Evolutionary conservation across 1,284 basidiomycete genomes (phyloP).

Genomic region (Pyrrhoderma noxium): DNA sequence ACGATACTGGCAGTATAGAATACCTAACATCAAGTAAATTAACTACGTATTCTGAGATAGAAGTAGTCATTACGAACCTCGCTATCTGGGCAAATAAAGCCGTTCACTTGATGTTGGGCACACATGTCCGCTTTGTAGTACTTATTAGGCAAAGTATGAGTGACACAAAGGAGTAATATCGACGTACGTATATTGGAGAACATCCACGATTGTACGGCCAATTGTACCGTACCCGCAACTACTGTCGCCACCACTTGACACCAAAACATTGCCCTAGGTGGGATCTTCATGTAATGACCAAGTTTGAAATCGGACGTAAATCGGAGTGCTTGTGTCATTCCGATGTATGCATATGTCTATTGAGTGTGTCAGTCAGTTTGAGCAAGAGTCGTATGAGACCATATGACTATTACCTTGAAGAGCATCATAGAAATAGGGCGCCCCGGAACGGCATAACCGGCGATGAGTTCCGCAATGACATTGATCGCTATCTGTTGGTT

Average conservation of each 20-base stretch:
- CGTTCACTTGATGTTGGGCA: constrained; percentile 7
- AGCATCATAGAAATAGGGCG: constrained; percentile 44
- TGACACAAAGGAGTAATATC: neutral
- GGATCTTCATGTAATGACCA: constrained; percentile 68
- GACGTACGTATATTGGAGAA: constrained; percentile 42
- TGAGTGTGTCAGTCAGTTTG: too few relatives aligned
- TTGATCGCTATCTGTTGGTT: constrained; percentile 58
- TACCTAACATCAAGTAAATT: constrained; percentile 3
- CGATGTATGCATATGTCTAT: constrained; percentile 40
- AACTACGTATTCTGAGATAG: neutral
- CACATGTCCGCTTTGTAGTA: constrained; percentile 24
- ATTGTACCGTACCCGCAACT: constrained; percentile 54
- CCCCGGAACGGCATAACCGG: constrained; percentile 42
- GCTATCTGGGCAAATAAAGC: constrained; percentile 21
- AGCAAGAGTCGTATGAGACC: too few relatives aligned
- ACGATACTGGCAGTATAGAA: constrained; percentile 17
- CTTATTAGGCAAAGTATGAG: neutral
- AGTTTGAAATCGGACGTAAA: constrained; percentile 67
- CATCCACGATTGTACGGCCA: constrained; percentile 63
- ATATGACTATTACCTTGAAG: too few relatives aligned
- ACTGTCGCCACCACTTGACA: constrained; percentile 55
- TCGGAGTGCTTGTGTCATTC: constrained; percentile 34
- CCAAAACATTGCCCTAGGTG: constrained; percentile 50
- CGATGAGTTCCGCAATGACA: constrained; percentile 48
- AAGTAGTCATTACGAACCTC: constrained; percentile 8